Conservation (phyloP, 805 yeast species). For the Schwanniomyces polymorphus region DNA sequence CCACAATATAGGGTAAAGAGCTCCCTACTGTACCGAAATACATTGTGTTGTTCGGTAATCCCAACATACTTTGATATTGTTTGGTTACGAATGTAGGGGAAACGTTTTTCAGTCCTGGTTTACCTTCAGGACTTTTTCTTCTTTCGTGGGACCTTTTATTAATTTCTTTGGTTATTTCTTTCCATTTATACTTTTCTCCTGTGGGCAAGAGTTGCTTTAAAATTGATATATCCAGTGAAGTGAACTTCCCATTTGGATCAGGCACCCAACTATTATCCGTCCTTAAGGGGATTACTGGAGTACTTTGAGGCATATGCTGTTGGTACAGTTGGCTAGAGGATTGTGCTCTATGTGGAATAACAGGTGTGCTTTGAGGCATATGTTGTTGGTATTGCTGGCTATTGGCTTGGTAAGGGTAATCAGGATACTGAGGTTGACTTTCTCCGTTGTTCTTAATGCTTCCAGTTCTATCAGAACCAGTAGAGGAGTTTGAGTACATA, state of each 20-base stretch:
- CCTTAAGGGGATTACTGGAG: not conserved
- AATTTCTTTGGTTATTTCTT: conserved; percentile 48
- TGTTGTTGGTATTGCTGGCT: not conserved
- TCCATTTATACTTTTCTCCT: conserved; percentile 63
- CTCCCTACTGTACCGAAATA: conserved; percentile 47
- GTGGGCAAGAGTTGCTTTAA: conserved; percentile 47
- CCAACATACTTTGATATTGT: conserved; percentile 55
- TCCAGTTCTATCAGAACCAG: not conserved
- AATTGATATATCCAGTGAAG: conserved; percentile 44
- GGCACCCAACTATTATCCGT: not conserved
- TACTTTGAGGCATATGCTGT: not conserved
- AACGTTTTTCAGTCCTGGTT: conserved; percentile 31
- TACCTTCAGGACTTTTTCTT: conserved; percentile 5
- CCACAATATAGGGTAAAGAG: conserved; percentile 54
- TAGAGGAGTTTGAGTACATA: conserved; percentile 6
- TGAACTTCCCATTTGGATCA: conserved; percentile 24
- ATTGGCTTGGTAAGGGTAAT: not conserved
- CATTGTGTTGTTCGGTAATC: conserved; percentile 49
- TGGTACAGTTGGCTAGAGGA: not conserved
- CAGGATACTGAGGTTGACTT: conserved; percentile 3
- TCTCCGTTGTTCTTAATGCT: not conserved
- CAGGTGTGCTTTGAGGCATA: not conserved
- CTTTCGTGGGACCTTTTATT: conserved; percentile 16
- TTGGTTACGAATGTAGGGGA: conserved; percentile 56
- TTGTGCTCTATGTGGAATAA: not conserved